Percentiles rank a stretch among this genome's conserved stretches.
Conservation (phyloP, 768 basidiomycete species). For the Rhizopogon roseolus region DNA sequence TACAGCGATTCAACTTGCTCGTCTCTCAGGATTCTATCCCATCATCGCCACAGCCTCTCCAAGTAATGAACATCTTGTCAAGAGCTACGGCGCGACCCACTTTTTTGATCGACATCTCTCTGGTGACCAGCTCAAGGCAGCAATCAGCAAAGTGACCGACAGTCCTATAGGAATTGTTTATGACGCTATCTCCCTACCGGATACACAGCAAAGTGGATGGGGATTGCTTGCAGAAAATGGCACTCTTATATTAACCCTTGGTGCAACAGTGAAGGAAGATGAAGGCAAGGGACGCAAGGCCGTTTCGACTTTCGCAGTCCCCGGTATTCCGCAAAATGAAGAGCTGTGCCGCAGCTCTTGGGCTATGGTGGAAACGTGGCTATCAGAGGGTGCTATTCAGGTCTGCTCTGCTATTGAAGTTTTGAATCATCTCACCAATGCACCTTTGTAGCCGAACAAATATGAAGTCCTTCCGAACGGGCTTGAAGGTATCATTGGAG, state of each 20-base stretch:
- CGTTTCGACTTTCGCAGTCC: constrained; percentile 18
- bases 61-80: constrained; percentile 25
- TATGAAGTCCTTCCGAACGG: constrained; percentile 37
- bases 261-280: constrained; percentile 17
- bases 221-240: constrained; percentile 29
- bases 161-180: constrained; percentile 17
- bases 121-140: constrained; percentile 10
- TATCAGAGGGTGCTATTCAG: constrained; percentile 22
- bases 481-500: constrained; percentile 30
- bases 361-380: constrained; percentile 17
- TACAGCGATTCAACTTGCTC: constrained; percentile 37
- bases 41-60: constrained; percentile 37
- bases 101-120: constrained; percentile 30
- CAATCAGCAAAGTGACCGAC: constrained; percentile 24
- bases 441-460: constrained; percentile 28
- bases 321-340: constrained; percentile 14
- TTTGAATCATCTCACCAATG: not conserved
- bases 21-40: constrained; percentile 34
- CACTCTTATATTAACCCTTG: constrained; percentile 24
- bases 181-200: constrained; percentile 28
- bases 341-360: constrained; percentile 13
- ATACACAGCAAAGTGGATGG: constrained; percentile 31
- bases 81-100: constrained; percentile 34
- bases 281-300: constrained; percentile 15
- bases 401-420: constrained; percentile 1